These are phyloP conservation scores for Hsuehochloa calcarea DNA, from an alignment of 176 grass and related monocot genomes.

Conservation along the genomic window DNA sequence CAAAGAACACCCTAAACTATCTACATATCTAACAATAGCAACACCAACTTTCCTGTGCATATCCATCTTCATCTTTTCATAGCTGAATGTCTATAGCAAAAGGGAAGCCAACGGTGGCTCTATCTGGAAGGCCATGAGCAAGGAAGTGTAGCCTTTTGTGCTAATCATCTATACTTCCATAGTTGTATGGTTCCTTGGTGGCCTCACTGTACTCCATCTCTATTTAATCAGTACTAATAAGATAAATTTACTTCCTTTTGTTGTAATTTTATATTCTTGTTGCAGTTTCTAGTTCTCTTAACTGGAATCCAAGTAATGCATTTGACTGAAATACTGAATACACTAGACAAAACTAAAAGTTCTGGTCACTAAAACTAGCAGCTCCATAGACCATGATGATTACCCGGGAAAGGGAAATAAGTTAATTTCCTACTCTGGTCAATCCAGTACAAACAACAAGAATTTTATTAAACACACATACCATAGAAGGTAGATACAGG, in stretches of 20 bases:
- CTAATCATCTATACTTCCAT: constrained; percentile 71
- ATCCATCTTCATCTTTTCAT: constrained; percentile 52
- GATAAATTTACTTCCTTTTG: constrained; percentile 26
- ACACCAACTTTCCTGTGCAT: constrained; percentile 67
- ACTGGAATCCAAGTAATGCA: background rate
- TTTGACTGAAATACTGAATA: background rate
- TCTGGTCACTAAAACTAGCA: constrained; percentile 4
- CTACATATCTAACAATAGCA: too few relatives aligned
- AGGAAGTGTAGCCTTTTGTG: constrained; percentile 51
- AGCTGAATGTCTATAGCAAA: constrained; percentile 45
- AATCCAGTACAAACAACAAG: background rate
- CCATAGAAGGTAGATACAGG: background rate
- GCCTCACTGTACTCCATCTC: constrained; percentile 66
- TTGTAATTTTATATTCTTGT: background rate
- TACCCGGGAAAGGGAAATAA: background rate
- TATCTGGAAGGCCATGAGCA: constrained; percentile 42
- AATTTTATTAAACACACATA: background rate
- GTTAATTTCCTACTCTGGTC: background rate
- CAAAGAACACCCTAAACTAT: too few relatives aligned
- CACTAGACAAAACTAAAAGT: background rate
- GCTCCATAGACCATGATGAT: background rate
- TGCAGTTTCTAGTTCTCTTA: background rate
- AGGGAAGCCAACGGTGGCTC: constrained; percentile 26
- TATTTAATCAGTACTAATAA: constrained; percentile 76
- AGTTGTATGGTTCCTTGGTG: constrained; percentile 66